Percentiles rank a stretch among this genome's conserved stretches.
These are phyloP conservation scores for Tetracladium maxilliforme DNA, from an alignment of 2,329 filamentous ascomycete genomes.

Conservation along the genomic window DNA sequence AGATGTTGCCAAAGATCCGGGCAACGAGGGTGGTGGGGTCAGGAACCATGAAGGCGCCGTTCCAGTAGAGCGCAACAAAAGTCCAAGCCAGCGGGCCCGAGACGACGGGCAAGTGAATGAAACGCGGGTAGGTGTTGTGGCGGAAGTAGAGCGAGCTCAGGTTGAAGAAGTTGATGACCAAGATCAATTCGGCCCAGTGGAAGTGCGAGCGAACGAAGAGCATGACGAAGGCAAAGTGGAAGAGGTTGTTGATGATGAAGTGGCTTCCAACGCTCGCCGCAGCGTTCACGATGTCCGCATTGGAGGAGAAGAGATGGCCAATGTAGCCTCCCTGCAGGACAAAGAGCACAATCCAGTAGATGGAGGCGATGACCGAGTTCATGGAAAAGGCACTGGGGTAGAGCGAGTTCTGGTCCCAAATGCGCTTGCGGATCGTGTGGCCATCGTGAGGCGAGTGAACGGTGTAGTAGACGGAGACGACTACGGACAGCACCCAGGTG, in stretches of 20 bases:
- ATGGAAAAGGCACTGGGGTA: constrained; percentile 62
- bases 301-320: constrained; percentile 58
- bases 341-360: constrained; percentile 73
- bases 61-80: constrained; percentile 78
- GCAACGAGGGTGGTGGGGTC: constrained; percentile 50
- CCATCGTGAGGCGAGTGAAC: constrained; percentile 49
- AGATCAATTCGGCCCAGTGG: constrained; percentile 58
- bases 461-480: constrained; percentile 63
- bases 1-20: constrained; percentile 73
- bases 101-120: constrained; percentile 64
- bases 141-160: constrained; percentile 68
- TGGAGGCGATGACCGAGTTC: constrained; percentile 45
- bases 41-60: constrained; percentile 73
- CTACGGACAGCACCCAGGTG: constrained; percentile 60
- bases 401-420: constrained; percentile 60
- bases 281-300: constrained; percentile 44
- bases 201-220: constrained; percentile 69
- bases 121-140: constrained; percentile 53
- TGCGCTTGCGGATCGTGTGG: constrained; percentile 39
- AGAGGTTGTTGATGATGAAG: constrained; percentile 75
- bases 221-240: constrained; percentile 70
- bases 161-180: constrained; percentile 73
- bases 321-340: constrained; percentile 65
- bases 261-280: constrained; percentile 69
- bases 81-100: constrained; percentile 75